Base-by-base conservation (phyloP, 169 alveolate species). In the Plasmodium fragile region DNA sequence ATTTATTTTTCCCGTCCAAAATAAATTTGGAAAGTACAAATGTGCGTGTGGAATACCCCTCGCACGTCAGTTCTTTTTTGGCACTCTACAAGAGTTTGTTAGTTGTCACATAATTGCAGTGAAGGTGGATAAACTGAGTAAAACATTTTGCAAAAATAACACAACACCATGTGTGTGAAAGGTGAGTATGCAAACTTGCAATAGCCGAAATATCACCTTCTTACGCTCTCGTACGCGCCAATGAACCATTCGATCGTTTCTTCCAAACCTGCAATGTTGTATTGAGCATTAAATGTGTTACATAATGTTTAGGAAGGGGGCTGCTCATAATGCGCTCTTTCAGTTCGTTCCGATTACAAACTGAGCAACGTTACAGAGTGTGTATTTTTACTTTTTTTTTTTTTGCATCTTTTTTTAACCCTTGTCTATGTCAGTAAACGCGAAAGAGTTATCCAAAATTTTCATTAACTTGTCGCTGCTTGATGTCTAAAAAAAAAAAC, bases 171-270 rank as follows among this genome's bases (percentile, higher is more conserved):
- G 36, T 65, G 36, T 65, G n/a, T 65, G 3, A 65, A 65, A 6
- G n/a, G 36, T 13, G 13, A 16, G 16, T 0, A 5, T 49, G 59
- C 30, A 18, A 18, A 22, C 18, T n/a, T 41, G 49, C 34, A 28
- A 13, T 13, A 7, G 8, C 30, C 30, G 55, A n/a, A 73, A 52
- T 45, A 59, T 87, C 78, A 87, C 81, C 81, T 78, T 78, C 81
- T 75, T 87, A 87, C 34, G 32, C 70, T 87, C 81, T 78, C 71
- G 52, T 87, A 87, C 59, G 80, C 79, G 7, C 32, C 13, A 75
- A 41, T 78, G 69, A 87, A 87, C 93, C 93, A 87, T 18, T 87
- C 90, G 72, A 87, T 87, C 39, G 93, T 87, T 78, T 87, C 90
- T 52, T 87, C 81, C 73, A 87, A 77, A 30, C 93, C 93, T 87